Conservation (phyloP, 805 yeast genomes). For the Saturnispora diversa region DNA sequence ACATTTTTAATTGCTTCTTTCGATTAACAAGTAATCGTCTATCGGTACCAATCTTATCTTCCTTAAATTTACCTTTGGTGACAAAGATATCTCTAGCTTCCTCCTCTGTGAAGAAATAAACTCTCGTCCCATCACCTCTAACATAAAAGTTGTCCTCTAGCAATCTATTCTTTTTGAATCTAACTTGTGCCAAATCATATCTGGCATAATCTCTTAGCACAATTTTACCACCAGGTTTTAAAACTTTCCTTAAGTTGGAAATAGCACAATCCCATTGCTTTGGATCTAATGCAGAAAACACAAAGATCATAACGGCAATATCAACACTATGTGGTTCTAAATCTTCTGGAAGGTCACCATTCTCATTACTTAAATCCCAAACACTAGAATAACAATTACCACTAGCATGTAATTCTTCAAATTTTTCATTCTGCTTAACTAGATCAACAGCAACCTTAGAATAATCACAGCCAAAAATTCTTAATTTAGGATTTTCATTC, state of each 20-base stretch:
- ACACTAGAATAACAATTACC: slow-evolving; percentile 67
- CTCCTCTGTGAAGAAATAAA: slow-evolving; percentile 93
- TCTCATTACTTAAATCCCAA: slow-evolving; percentile 87
- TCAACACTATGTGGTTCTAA: slow-evolving; percentile 77
- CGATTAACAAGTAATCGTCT: slow-evolving; percentile 85
- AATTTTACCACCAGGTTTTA: slow-evolving; percentile 90
- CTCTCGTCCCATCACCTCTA: slow-evolving; percentile 97
- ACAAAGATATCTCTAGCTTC: slow-evolving; percentile 73
- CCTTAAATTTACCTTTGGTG: slow-evolving; percentile 44
- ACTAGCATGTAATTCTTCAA: slow-evolving; percentile 31
- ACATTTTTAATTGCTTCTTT: slow-evolving; percentile 90
- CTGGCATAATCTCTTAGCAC: slow-evolving; percentile 92
- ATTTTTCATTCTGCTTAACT: slow-evolving; percentile 58
- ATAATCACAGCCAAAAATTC: slow-evolving; percentile 81
- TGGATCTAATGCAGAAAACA: slow-evolving; percentile 87
- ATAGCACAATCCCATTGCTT: slow-evolving; percentile 84
- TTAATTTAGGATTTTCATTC: slow-evolving; percentile 70
- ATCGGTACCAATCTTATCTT: slow-evolving; percentile 77
- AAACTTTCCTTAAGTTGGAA: slow-evolving; percentile 53
- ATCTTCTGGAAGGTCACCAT: slow-evolving; percentile 72
- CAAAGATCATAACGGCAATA: slow-evolving; percentile 90
- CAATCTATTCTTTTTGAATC: slow-evolving; percentile 82
- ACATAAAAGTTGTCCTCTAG: slow-evolving; percentile 91
- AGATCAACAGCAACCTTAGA: slow-evolving; percentile 84
- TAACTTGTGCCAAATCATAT: slow-evolving; percentile 89